Evolutionary conservation across 257 asterid species (phyloP).

Genomic region (Nyctanthes arbortristis): DNA sequence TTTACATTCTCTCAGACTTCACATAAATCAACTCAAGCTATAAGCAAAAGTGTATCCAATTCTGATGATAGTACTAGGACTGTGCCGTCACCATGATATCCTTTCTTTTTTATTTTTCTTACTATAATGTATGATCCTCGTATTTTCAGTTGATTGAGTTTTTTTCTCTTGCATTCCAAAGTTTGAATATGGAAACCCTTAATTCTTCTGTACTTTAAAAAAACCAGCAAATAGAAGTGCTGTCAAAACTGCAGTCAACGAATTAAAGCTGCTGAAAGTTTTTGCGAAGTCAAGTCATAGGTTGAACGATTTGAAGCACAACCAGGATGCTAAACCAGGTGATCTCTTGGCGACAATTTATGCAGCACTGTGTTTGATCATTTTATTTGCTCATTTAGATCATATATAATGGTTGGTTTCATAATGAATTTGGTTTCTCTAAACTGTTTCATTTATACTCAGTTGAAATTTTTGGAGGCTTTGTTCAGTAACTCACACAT

Average conservation of each 20-base stretch:
- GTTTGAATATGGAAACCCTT: slow-evolving; percentile 48
- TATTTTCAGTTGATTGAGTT: too few relatives aligned
- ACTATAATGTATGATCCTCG: slow-evolving; percentile 9
- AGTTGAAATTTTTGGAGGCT: slow-evolving; percentile 14
- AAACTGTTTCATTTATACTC: slow-evolving; percentile 18
- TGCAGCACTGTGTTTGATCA: slow-evolving; percentile 11
- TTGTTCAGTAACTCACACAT: slow-evolving; percentile 17
- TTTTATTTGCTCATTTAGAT: slow-evolving; percentile 10
- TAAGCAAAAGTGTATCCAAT: slow-evolving; percentile 42
- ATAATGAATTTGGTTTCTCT: slow-evolving; percentile 11
- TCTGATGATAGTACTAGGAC: slow-evolving; percentile 51
- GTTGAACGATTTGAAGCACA: slow-evolving; percentile 44
- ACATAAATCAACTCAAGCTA: slow-evolving; percentile 36
- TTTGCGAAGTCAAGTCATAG: slow-evolving; percentile 56
- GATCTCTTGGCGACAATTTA: slow-evolving; percentile 22
- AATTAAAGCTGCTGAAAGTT: slow-evolving; percentile 57
- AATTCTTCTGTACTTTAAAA: slow-evolving; percentile 56
- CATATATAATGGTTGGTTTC: neutral
- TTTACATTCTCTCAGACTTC: slow-evolving; percentile 47
- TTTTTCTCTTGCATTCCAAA: too few relatives aligned
- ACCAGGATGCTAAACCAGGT: slow-evolving; percentile 66
- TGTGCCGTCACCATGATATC: slow-evolving; percentile 77
- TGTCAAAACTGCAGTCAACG: slow-evolving; percentile 53
- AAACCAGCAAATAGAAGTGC: slow-evolving; percentile 62
- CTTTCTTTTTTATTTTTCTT: slow-evolving; percentile 31